Percentiles rank a stretch among this genome's conserved stretches.
Conservation (phyloP, 2,329 filamentous ascomycete species). For the Cladobotryum mycophilum region DNA sequence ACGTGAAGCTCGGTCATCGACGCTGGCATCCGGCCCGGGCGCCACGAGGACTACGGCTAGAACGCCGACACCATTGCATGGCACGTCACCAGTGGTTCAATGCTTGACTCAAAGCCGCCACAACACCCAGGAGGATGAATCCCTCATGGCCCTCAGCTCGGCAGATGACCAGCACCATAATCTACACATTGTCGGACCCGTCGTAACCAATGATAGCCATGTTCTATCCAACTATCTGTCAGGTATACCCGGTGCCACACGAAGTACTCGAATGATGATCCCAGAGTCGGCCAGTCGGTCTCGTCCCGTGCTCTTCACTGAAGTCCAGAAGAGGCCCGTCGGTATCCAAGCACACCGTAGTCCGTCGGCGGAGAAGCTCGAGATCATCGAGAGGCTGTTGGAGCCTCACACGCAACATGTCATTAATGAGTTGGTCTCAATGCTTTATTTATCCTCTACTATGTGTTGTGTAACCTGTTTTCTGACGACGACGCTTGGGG, state of each 20-base stretch:
- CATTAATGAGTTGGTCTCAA: constrained; percentile 33
- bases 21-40: not conserved
- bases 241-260: constrained; percentile 23
- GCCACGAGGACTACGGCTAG: not conserved
- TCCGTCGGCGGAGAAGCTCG: constrained; percentile 40
- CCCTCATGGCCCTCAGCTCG: constrained; percentile 24
- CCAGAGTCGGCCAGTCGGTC: constrained; percentile 26
- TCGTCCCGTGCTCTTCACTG: constrained; percentile 40
- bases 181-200: constrained; percentile 53
- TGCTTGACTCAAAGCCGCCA: not conserved
- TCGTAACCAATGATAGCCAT: constrained; percentile 53
- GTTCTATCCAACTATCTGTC: constrained; percentile 53
- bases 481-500: not conserved
- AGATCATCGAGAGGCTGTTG: constrained; percentile 53
- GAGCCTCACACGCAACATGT: constrained; percentile 47
- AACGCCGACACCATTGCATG: not conserved
- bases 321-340: constrained; percentile 40
- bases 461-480: not conserved
- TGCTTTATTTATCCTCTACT: constrained; percentile 1
- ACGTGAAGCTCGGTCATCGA: constrained; percentile 8
- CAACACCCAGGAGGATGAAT: constrained; percentile 13
- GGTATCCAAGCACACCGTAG: constrained; percentile 33
- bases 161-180: constrained; percentile 34
- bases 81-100: not conserved
- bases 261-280: constrained; percentile 24